phyloP scores from a whole-genome alignment of 345 rosid species.

The Eucalyptus leucophloia region DNA sequence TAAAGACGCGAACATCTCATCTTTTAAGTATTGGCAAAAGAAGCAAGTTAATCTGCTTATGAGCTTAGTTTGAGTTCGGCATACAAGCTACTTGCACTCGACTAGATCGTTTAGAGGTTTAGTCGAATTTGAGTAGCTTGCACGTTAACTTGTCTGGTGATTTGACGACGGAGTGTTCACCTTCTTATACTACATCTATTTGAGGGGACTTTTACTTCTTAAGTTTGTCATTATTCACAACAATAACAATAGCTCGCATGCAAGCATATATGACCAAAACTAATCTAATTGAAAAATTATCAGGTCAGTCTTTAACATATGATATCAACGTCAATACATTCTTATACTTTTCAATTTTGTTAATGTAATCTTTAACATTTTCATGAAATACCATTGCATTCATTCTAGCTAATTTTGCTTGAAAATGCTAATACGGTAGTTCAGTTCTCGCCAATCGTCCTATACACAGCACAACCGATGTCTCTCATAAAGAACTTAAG shows the following conservation, averaged over 20 bases:
- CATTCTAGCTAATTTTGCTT: neutral
- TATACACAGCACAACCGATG: neutral
- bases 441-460: accelerated
- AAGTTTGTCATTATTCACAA: neutral
- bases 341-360: neutral
- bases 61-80: neutral
- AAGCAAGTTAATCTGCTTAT: neutral
- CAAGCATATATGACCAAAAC: neutral
- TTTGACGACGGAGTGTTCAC: neutral
- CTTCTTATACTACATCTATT: neutral
- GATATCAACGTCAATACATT: neutral
- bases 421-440: neutral
- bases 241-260: neutral
- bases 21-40: neutral
- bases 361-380: neutral
- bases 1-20: neutral
- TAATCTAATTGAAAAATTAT: neutral
- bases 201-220: neutral
- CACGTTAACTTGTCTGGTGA: neutral
- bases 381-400: neutral
- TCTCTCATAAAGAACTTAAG: neutral
- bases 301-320: neutral
- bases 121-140: neutral
- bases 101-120: neutral
- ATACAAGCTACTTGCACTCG: neutral